Evolutionary conservation across 768 basidiomycete genomes (phyloP), one percentile per base, ranked within the genome.

Genomic region (Botryobasidium botryosum): DNA sequence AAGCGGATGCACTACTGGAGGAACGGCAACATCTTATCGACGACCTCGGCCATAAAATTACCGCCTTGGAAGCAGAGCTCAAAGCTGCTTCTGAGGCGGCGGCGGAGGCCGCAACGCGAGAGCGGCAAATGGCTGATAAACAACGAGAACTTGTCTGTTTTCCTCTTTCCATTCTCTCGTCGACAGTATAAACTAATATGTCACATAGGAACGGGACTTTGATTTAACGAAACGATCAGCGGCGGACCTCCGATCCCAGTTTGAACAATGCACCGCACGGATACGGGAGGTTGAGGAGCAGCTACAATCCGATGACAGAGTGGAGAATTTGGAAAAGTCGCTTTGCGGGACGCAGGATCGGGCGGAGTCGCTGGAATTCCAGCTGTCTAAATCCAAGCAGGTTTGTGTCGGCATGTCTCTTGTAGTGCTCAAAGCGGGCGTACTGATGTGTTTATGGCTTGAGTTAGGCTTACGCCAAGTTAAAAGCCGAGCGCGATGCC

Each of bases 341-440:
- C 62, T 88, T 38, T 77, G 77, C 55, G 76, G 84, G 53, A 77
- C 77, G 21, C 81, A 84, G 53, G 75, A 87, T 53, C 77, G 78
- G 44, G 79, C 79, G 4, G 83, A 82, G 48, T 82, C 85, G 55
- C 68, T 87, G 6, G 84, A 86, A 53, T 80, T 84, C 53, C 81
- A 81, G 55, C 63, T 88, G 17, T 75, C 77, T 10, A 83, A 79
- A 56, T 62, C 79, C 32, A 81, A 76, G 54, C 84, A 86, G 72
- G 84, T 76, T 50, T 40, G 64, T 49, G 28, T 13, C 50, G 6
- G 1, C 28, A 4, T 28, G 24, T 25, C n/a, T 50, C 26, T n/a
- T n/a, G n/a, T n/a, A n/a, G n/a, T n/a, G n/a, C n/a, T n/a, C n/a
- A n/a, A n/a, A n/a, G n/a, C n/a, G n/a, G n/a, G n/a, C n/a, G 1